A percentile compares a stretch with the other conserved stretches of the same genome.
These are phyloP conservation scores for Astrothelium subdiscretum DNA, from an alignment of 495 filamentous ascomycete genomes.

Conservation along the genomic window DNA sequence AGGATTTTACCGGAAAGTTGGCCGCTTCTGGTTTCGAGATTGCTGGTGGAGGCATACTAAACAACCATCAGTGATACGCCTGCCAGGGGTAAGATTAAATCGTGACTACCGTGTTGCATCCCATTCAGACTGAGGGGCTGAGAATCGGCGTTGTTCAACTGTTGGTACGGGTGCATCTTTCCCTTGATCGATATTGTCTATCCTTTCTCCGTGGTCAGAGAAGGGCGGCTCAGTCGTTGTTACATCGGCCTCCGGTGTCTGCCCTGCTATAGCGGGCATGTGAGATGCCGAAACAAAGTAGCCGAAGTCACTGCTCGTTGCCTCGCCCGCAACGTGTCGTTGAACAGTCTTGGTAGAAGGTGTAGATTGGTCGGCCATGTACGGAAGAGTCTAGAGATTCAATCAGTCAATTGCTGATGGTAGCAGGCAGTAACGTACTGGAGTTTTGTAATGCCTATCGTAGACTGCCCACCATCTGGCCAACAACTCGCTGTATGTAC, in stretches of 20 bases:
- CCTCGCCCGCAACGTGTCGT: conserved; percentile 30
- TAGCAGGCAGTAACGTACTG: conserved; percentile 31
- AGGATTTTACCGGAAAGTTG: conserved; percentile 59
- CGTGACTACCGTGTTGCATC: conserved; percentile 48
- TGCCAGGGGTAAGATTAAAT: neutral
- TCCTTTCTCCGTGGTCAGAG: conserved; percentile 25
- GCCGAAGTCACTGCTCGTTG: conserved; percentile 18
- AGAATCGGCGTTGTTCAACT: conserved; percentile 33
- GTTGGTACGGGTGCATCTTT: conserved; percentile 30
- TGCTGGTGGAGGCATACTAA: conserved; percentile 60
- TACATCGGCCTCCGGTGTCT: conserved; percentile 11
- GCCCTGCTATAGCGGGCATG: conserved; percentile 4
- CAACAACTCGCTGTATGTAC: conserved; percentile 67
- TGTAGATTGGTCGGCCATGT: conserved; percentile 6
- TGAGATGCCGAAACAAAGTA: conserved; percentile 15
- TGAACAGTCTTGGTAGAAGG: conserved; percentile 23
- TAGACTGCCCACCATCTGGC: conserved; percentile 87
- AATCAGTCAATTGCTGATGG: neutral
- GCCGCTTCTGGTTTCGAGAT: conserved; percentile 67
- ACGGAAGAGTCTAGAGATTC: neutral
- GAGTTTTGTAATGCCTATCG: conserved; percentile 63
- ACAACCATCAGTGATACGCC: neutral
- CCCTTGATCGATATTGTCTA: conserved; percentile 30
- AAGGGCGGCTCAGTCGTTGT: conserved; percentile 27
- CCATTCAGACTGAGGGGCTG: conserved; percentile 49